phyloP scores from a whole-genome alignment of 1,139 yeast species.

The Lodderomyces parapsilosis region DNA sequence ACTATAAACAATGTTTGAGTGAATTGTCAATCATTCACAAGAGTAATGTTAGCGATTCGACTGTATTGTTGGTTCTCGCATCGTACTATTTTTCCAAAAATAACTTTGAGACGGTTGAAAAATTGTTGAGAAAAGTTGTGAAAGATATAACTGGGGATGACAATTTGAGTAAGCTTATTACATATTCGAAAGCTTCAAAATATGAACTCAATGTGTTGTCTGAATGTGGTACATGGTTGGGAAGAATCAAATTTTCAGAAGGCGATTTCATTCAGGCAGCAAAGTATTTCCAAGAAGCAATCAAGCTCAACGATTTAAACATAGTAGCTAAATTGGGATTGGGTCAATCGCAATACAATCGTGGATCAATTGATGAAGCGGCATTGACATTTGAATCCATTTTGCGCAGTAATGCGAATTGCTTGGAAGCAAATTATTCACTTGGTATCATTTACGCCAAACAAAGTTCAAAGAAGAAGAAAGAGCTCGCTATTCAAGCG shows the following conservation, averaged over 20 bases:
- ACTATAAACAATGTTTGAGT: slow-evolving; percentile 47
- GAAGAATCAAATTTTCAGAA: slow-evolving; percentile 64
- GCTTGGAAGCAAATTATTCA: slow-evolving; percentile 73
- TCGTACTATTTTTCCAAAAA: slow-evolving; percentile 62
- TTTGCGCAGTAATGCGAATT: slow-evolving; percentile 63
- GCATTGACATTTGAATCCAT: slow-evolving; percentile 79
- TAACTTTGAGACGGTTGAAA: slow-evolving; percentile 56
- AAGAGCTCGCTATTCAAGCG: slow-evolving; percentile 56
- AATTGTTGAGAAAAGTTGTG: slow-evolving; percentile 54
- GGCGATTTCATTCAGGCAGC: slow-evolving; percentile 68
- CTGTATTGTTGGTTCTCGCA: slow-evolving; percentile 43
- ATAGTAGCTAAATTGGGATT: slow-evolving; percentile 75
- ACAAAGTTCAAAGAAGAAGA: slow-evolving; percentile 34
- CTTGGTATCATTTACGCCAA: slow-evolving; percentile 72
- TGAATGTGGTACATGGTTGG: slow-evolving; percentile 87
- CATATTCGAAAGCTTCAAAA: slow-evolving; percentile 23
- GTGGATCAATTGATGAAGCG: slow-evolving; percentile 80
- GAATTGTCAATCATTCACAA: slow-evolving; percentile 29
- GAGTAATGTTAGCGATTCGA: slow-evolving; percentile 30
- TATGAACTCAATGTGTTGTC: slow-evolving; percentile 49
- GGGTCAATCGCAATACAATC: slow-evolving; percentile 79
- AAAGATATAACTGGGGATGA: slow-evolving; percentile 24
- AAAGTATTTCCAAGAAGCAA: slow-evolving; percentile 69
- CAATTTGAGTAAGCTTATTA: slow-evolving; percentile 17
- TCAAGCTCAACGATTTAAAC: slow-evolving; percentile 59